Evolutionary conservation across 345 rosid genomes (phyloP).

Genomic region (Eutrema heterophyllum): DNA sequence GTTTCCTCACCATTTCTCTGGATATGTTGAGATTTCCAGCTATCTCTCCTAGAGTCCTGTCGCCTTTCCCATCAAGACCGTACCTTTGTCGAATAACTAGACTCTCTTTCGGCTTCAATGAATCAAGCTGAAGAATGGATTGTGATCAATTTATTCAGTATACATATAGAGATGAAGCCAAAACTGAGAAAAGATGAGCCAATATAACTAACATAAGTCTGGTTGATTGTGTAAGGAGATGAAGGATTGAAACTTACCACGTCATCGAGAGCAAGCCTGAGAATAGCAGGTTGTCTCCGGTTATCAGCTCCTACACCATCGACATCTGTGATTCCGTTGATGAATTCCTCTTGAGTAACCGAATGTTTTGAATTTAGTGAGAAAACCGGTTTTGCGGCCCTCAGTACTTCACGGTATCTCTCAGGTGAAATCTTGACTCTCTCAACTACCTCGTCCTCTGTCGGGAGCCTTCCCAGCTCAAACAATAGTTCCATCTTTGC

Average conservation of each 20-base stretch:
- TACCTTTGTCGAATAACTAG: slow-evolving; percentile 85
- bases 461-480: slow-evolving; percentile 63
- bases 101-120: slow-evolving; percentile 93
- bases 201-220: background rate
- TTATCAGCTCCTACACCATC: slow-evolving; percentile 68
- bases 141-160: background rate
- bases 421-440: slow-evolving; percentile 68
- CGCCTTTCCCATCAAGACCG: slow-evolving; percentile 95
- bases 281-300: slow-evolving; percentile 70
- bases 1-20: slow-evolving; percentile 95
- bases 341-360: slow-evolving; percentile 84
- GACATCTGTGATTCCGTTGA: slow-evolving; percentile 60
- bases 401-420: slow-evolving; percentile 77
- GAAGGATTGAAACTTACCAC: slow-evolving; percentile 48
- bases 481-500: slow-evolving; percentile 59
- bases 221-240: background rate
- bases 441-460: slow-evolving; percentile 61
- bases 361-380: slow-evolving; percentile 75
- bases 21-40: slow-evolving; percentile 91
- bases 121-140: slow-evolving; percentile 59
- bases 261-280: slow-evolving; percentile 95
- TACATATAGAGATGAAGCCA: background rate
- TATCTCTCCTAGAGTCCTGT: slow-evolving; percentile 85
- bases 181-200: background rate
- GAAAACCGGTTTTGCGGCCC: slow-evolving; percentile 59